A percentile compares a stretch with the other conserved stretches of the same genome.
Conservation (phyloP, 1,139 yeast genomes). For the Scheffersomyces segobiensis region DNA sequence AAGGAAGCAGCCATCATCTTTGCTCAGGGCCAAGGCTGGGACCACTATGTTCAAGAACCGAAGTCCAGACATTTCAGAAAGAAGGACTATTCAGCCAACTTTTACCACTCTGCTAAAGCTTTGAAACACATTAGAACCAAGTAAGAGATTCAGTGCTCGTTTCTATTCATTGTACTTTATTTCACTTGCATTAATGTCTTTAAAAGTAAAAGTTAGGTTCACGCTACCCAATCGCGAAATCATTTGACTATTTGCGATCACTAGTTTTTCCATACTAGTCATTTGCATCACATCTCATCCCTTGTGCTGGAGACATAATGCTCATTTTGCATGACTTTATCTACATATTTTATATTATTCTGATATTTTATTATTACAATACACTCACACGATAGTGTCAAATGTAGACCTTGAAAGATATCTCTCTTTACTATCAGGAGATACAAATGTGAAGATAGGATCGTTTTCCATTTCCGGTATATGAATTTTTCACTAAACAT, state of each 20-base stretch:
- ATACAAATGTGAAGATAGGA: neutral
- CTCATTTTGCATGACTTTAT: neutral
- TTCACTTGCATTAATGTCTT: neutral
- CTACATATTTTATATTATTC: neutral
- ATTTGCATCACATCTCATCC: neutral
- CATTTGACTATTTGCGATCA: neutral
- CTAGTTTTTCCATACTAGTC: neutral
- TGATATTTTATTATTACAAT: neutral
- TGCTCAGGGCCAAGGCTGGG: slow-evolving; percentile 87
- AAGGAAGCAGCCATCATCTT: slow-evolving; percentile 78
- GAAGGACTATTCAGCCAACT: slow-evolving; percentile 76
- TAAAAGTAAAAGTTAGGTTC: neutral
- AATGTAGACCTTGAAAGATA: neutral
- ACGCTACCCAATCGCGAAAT: neutral
- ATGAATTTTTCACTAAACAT: neutral
- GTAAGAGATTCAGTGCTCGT: slow-evolving; percentile 26
- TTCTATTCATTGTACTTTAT: slow-evolving; percentile 1
- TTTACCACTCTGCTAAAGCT: slow-evolving; percentile 68
- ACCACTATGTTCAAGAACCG: slow-evolving; percentile 80
- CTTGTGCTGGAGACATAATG: neutral
- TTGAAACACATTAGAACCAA: slow-evolving; percentile 84
- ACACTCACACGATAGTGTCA: neutral
- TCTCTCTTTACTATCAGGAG: too few relatives aligned
- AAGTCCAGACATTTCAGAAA: slow-evolving; percentile 69
- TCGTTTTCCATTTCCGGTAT: neutral